Percentiles rank a stretch among this genome's conserved stretches.
Conservation (phyloP, 495 filamentous ascomycete species). For the Massariosphaeria phaeospora region DNA sequence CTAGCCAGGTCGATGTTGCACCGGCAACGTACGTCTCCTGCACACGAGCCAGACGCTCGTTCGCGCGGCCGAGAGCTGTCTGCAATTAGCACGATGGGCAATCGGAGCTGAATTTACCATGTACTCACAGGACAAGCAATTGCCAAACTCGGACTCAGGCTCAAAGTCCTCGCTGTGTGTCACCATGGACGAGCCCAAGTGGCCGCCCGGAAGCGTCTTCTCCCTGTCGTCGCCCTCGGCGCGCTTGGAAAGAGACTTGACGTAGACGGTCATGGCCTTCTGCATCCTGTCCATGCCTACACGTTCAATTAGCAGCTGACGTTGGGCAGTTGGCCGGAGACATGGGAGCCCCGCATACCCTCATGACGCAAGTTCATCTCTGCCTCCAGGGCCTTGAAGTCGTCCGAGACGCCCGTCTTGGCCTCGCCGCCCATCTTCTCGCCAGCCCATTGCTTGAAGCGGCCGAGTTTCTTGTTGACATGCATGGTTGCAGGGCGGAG, state of each 20-base stretch:
- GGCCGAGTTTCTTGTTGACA: slow-evolving; percentile 92
- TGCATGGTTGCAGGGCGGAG: slow-evolving; percentile 58
- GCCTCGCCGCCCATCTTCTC: slow-evolving; percentile 94
- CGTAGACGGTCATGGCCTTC: slow-evolving; percentile 78
- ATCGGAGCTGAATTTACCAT: background rate
- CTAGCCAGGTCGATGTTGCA: slow-evolving; percentile 84
- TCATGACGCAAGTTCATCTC: slow-evolving; percentile 93
- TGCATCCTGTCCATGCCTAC: slow-evolving; percentile 89
- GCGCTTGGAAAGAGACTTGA: slow-evolving; percentile 86
- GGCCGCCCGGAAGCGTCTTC: slow-evolving; percentile 73
- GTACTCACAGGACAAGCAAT: slow-evolving; percentile 68
- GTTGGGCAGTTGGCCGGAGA: too few relatives aligned
- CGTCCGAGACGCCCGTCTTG: slow-evolving; percentile 82
- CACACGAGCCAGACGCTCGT: slow-evolving; percentile 80
- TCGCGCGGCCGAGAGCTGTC: slow-evolving; percentile 47
- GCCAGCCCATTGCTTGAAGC: slow-evolving; percentile 97
- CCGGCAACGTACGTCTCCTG: slow-evolving; percentile 81
- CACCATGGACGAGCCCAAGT: slow-evolving; percentile 84
- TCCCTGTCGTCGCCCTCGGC: slow-evolving; percentile 79
- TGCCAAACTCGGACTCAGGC: slow-evolving; percentile 84
- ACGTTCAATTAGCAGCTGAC: slow-evolving; percentile 1
- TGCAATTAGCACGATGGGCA: slow-evolving; percentile 1
- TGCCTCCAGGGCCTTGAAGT: slow-evolving; percentile 87
- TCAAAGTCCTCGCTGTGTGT: slow-evolving; percentile 93
- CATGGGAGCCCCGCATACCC: slow-evolving; percentile 51